Evolutionary conservation across 805 yeast species (phyloP), one percentile per base, ranked within the genome.

Genomic region (Komagataella mondaviorum): DNA sequence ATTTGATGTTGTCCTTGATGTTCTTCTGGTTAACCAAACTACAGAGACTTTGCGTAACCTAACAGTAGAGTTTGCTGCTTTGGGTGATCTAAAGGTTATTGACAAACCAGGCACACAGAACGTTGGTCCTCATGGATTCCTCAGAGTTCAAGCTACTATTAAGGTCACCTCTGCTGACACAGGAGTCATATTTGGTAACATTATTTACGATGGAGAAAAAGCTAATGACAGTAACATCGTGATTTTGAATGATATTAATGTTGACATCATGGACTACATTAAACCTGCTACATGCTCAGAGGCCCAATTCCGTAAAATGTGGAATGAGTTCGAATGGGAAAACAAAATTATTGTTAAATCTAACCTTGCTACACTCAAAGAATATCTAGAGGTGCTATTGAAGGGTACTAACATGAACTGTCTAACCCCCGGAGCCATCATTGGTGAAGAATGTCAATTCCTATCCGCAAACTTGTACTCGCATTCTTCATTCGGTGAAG

Each of bases 261-360:
- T 93, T 53, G 96, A 93, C 65, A 87, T 93, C 51, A 88, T 93
- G 89, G 98, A 93, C 68, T 93, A 93, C 71, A 89, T 93, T 67
- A 88, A 88, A 65, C 97, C 99, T 18, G 93, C 95, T n/a, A 76
- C 78, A 22, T 87, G 96, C 66, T 72, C 89, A 14, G 98, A 91
- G 69, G 80, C 82, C 47, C 85, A 80, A 58, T 93, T 93, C 85
- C 85, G 99, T 63, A 78, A 82, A 61, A 91, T 90, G 98, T 93
- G 99, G 99, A 88, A 89, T 65, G 97, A 90, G 66, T 93, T 95
- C 64, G 99, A 93, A 71, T 93, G 99, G 99, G 99, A 93, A 69
- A 93, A 93, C 73, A 93, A 93, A 73, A 90, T 93, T 59, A 86
- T 90, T 54, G 86, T 93, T 64, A 82, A 84, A 58, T 80, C 95